Base-by-base conservation (phyloP, 1,284 basidiomycete species). In the Dichomitus squalens region DNA sequence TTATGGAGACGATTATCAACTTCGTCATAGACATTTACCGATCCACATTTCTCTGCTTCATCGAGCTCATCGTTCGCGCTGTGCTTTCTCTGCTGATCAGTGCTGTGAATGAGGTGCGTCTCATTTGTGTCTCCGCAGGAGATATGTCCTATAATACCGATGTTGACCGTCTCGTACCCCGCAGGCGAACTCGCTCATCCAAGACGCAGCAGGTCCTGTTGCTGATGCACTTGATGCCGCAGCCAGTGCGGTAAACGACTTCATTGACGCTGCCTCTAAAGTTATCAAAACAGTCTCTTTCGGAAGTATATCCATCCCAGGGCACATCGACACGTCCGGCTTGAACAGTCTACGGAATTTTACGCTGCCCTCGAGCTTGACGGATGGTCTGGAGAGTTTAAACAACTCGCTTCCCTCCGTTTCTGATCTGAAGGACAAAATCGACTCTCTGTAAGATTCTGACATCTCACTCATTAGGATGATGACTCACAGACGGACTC, bases 21-120 rank as follows among this genome's bases (percentile, higher is more conserved):
- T 98, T 98, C 73, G 84, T 97, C 58, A 85, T 98, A 66, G 90
- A 95, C 74, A 85, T 90, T 52, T 99, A 98, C 72, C 87, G 94
- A 36, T 94, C 92, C 4, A 88, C 95, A 1, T 87, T 97, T 65
- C 79, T 98, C 49, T 98, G 96, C 74, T 94, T 96, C 63, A 77
- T 98, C 63, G 93, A 98, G 75, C 80, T 98, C 46, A 85, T 93
- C 12, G 88, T 99, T 2, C 84, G 88, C 21, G 94, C 94, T 14
- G 87, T 84, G 1, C 77, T 99, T 35, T 81, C 86, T 25, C 76
- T 98, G 49, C 74, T 98, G 18, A 93, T 97, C 52, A 79, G 77
- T 46, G 93, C 92, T 6, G 90, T 95, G 1, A 76, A 92, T 59
- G 88, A 88, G 73, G 93, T 94, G 65, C 62, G 84, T n/a, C 54